Evolutionary conservation across 2,329 filamentous ascomycete species (phyloP), one percentile per base, ranked within the genome.

Genomic region (Penicillium polonicum): DNA sequence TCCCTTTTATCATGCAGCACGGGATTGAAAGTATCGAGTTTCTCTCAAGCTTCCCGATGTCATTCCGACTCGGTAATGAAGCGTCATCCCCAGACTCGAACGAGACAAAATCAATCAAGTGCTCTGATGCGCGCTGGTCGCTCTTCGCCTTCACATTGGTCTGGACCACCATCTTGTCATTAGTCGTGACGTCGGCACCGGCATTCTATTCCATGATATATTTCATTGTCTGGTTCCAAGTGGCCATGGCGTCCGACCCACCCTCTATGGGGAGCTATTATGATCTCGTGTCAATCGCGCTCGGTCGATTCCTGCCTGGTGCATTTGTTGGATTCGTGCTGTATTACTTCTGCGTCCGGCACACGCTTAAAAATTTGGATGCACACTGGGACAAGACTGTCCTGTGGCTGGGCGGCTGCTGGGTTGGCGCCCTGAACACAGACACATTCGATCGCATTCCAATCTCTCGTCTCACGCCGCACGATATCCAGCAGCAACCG

Each of bases 391-490:
- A 87, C 61, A 86, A 85, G 69, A 85, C 83, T 0, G 64, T 86
- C 23, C 76, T 87, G 23, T 87, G 84, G 84, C 76, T 87, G 0
- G 83, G 84, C 0, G 77, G 80, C 12, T 83, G 81, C 60, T 87
- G 84, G 84, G 76, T 86, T 4, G 84, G 83, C 17, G 83, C 82
- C 23, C 65, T 87, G 52, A 85, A 85, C 72, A 86, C 84, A 63
- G 83, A 86, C 69, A 87, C 84, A 0, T 86, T 87, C 65, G 84
- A 86, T 71, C 80, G 80, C 48, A 84, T 87, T 49, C 84, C 84
- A 0, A 83, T 87, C 42, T 82, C 85, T 55, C 83, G 84, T 19
- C 76, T 87, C 23, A 87, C 84, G 0, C 82, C 83, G 0, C 83
- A 85, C 66, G 84, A 87, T 63, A 77, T 87, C 65, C 70, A 83